phyloP scores from a whole-genome alignment of 2,329 filamentous ascomycete species.

The Dendrostoma leiphaemia region DNA sequence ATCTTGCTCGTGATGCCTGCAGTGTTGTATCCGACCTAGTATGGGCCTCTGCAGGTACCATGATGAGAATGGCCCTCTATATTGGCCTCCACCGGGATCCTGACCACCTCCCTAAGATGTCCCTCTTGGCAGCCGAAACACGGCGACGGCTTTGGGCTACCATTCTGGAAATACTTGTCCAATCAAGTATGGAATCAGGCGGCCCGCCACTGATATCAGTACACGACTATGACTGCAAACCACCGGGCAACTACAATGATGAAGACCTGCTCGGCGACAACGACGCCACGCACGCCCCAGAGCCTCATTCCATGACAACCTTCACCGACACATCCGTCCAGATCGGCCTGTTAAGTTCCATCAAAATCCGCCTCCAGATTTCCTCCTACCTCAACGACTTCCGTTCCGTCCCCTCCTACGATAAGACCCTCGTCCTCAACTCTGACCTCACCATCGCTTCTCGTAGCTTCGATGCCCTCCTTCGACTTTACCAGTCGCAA shows the following conservation, averaged over 20 bases:
- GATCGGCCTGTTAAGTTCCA: constrained; percentile 42
- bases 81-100: constrained; percentile 54
- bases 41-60: constrained; percentile 44
- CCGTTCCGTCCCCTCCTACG: constrained; percentile 40
- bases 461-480: constrained; percentile 30
- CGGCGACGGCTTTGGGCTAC: constrained; percentile 52
- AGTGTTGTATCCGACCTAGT: constrained; percentile 43
- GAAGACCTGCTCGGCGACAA: constrained; percentile 34
- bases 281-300: constrained; percentile 23
- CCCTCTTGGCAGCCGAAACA: constrained; percentile 41
- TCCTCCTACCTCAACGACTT: constrained; percentile 48
- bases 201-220: constrained; percentile 43
- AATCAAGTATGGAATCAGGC: constrained; percentile 44
- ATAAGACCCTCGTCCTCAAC: constrained; percentile 46
- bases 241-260: constrained; percentile 50
- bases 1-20: constrained; percentile 38
- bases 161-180: constrained; percentile 45
- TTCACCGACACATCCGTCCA: constrained; percentile 53
- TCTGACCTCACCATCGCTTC: constrained; percentile 42
- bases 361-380: constrained; percentile 42
- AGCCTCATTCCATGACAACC: constrained; percentile 23
- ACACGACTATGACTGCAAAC: constrained; percentile 46
- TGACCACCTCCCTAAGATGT: constrained; percentile 31
- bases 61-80: constrained; percentile 45
- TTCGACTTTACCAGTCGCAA: constrained; percentile 32